Evolutionary conservation across 768 basidiomycete genomes (phyloP), one percentile per base, ranked within the genome.

Genomic region (Boletus bicolor): DNA sequence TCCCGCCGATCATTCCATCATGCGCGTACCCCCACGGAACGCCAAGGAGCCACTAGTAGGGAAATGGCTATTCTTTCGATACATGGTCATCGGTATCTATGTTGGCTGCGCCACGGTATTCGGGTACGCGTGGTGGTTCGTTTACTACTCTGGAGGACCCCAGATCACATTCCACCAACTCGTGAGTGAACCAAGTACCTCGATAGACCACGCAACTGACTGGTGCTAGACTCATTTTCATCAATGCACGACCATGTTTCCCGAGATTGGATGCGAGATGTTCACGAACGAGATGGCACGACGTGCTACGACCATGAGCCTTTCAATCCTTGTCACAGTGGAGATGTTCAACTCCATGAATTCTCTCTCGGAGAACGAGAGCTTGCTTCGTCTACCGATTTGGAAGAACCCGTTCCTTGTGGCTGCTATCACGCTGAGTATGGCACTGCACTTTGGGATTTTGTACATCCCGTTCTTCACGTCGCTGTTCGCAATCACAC

Each of bases 271-370:
- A 15, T 98, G 96, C 72, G 82, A 85, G 62, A 99, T 99, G 89
- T 99, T 98, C 75, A 87, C 88, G 28, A 90, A 95, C 70, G 81
- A 80, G 57, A 85, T 92, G 81, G 77, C 96, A 12, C 85, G 85
- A 64, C 82, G 82, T 15, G 96, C 95, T 4, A 97, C 95, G 54
- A 99, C 96, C 21, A 92, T 98, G 82, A 95, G 92, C 60, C 77
- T 99, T 35, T 98, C 96, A 28, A 93, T 98, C 66, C 81, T 99
- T 47, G 96, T 99, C 53, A 94, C 88, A 2, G 85, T 96, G 51
- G 93, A 96, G 74, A 96, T 96, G 93, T 93, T 93, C 78, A 96
- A 96, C 73, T 93, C 92, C 36, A 93, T 94, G 89, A 98, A 98
- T 74, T 98, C 95, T 54, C 78, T 99, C 24, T 96, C 93, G 19